Base-by-base conservation (phyloP, 2,329 filamentous ascomycete genomes). In the Pseudodiploospora longispora region DNA sequence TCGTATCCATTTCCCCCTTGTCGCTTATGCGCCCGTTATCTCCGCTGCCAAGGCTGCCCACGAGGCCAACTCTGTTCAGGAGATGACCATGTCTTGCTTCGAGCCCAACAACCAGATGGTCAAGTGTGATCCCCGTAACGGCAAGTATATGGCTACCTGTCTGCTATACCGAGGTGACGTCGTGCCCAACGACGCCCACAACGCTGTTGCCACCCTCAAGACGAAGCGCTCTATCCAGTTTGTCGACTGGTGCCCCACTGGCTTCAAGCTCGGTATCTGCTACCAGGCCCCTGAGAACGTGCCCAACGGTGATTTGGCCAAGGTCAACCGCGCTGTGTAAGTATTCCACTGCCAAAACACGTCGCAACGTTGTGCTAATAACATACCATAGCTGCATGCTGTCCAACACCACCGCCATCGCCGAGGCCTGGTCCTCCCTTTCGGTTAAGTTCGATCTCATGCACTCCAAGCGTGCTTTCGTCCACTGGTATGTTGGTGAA, bases 41-140 rank as follows among this genome's bases (percentile, higher is more conserved):
- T 96, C 90, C 51, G 86, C 89, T 52, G 85, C 87, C 68, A 96
- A 96, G 82, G 88, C 90, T 59, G 85, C 88, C 48, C 91, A 98
- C 76, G 91, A 98, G 78, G 83, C 90, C 77, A 95, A 96, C 83
- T 93, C 87, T 29, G 91, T 97, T 55, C 85, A 89, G 72, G 93
- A 97, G 78, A 96, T 97, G 76, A 94, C 88, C 70, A 94, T 91
- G 83, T 87, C 87, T 55, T 97, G 91, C 84, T 98, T 98, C 75
- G 91, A 98, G 82, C 89, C 91, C 59, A 87, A 96, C 83, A 96
- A 95, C 83, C 91, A 98, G 84, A 98, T 98, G 91, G 91, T 98
- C 68, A 95, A 95, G 80, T 98, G 91, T 66, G 93, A 98, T 68
- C 91, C 91, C 58, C 89, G 90, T 64, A 90, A 94, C 70, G 91